Base-by-base conservation (phyloP, 2,329 filamentous ascomycete genomes). In the Aspergillus terreus region DNA sequence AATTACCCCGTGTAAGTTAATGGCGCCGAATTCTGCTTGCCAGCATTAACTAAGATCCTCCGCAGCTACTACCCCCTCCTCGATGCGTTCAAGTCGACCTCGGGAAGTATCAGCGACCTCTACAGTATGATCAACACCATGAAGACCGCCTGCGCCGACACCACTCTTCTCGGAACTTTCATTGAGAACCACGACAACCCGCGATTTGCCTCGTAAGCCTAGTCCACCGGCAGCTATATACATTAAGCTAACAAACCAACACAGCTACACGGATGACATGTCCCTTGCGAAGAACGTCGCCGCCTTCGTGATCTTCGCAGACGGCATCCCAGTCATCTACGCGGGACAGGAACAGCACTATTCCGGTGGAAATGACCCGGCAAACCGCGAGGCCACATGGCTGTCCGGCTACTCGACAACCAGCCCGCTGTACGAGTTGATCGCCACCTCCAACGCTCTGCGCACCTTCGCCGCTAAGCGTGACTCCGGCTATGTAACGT, bases 331-430 rank as follows among this genome's bases (percentile, higher is more conserved):
- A 2, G 83, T 86, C 46, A 62, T 87, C 47, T 88, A 87, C 67
- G 78, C 85, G 50, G 85, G 84, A n/a, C 82, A 84, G 52, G 85
- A 87, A 65, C 84, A 87, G 62, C 81, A 80, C 51, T 85, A 79
- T 61, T 65, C 70, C 2, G 79, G 79, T 19, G 78, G 75, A n/a
- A 72, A 65, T 35, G 69, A 68, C 49, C 81, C 81, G 4, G 72
- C 73, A 0, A 76, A 74, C 42, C 79, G 82, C n/a, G 81, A 84
- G 61, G 79, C 82, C 6, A 71, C 81, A 40, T 85, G 82, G 83
- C 66, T 76, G 10, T 79, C 77, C 10, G 69, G 68, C 6, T 85
- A 78, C 65, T 61, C 72, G 54, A 78, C 71, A 1, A 57, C 68
- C 4, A 58, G 73, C 6, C 72, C 77, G 23, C 67, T 83, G 11